Evolutionary conservation across 257 asterid species (phyloP), one percentile per base, ranked within the genome.

Genomic region (Plectranthus barbatus): DNA sequence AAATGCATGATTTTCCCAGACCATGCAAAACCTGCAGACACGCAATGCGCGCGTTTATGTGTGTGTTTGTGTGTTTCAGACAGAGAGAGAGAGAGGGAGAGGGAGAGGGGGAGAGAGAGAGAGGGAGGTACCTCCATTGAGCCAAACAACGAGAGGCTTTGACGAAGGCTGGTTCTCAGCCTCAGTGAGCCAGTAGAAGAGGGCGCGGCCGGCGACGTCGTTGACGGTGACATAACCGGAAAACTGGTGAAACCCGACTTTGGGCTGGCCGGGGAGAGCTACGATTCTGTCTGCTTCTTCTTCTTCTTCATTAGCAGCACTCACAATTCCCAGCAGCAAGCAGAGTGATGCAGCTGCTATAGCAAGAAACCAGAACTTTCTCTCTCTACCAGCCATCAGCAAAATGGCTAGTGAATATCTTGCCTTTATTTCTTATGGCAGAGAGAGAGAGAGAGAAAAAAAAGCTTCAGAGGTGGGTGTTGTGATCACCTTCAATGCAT

Each of bases 121-220:
- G 55, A 36, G 23, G 11, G 40, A 15, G 3, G 50, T 66, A 67
- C 98, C 98, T 91, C 98, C 98, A 60, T 91, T 88, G 64, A 91
- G 98, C 98, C 98, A 91, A 66, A 91, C 70, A 67, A 91, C 92
- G 15, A 91, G 83, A 3, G 98, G 96, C 63, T 76, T 84, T 0
- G 86, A 48, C 1, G 50, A 47, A 58, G 94, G 87, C 0, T 77
- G 50, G 41, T 80, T 49, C 34, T 18, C 69, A 7, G 98, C 94
- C 65, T 91, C 98, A 0, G 94, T 84, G 0, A 91, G 90, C 96
- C 96, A 91, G 52, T 91, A 91, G 44, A 91, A 91, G 71, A 91
- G 90, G 47, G 96, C 95, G 69, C 98, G 76, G 26, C 92, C 96
- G 31, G 94, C 94, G 40, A 42, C 75, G 62, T 81, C 71, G 20